phyloP scores from a whole-genome alignment of 805 yeast genomes.

The Ogataea corticis region DNA sequence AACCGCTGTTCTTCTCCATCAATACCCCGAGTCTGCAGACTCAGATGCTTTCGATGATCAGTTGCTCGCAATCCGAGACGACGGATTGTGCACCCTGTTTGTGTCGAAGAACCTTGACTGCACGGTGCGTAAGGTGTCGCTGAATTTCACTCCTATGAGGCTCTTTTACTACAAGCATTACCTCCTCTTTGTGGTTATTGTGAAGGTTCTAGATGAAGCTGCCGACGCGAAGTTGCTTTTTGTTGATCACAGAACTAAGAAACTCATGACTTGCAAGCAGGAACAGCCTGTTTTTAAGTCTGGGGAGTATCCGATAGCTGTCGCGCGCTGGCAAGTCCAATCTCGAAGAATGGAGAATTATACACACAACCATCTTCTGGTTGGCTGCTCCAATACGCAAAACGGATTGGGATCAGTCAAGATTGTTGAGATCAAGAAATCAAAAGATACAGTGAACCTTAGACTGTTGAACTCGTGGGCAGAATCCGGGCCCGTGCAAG shows the following conservation, averaged over 20 bases:
- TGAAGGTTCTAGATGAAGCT: slow-evolving; percentile 7
- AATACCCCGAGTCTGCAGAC: slow-evolving; percentile 1
- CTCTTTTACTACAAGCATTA: slow-evolving; percentile 28
- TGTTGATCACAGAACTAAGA: slow-evolving; percentile 26
- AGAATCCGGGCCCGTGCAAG: slow-evolving; percentile 22
- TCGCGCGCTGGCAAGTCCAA: slow-evolving; percentile 38
- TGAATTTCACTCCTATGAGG: slow-evolving; percentile 30
- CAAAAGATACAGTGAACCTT: slow-evolving; percentile 14
- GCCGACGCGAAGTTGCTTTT: slow-evolving; percentile 20
- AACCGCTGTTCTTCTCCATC: slow-evolving; percentile 15
- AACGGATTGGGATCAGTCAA: slow-evolving; percentile 27
- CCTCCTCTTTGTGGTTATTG: slow-evolving; percentile 22
- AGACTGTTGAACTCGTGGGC: slow-evolving; percentile 21
- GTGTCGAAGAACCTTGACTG: slow-evolving; percentile 18
- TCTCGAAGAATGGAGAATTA: slow-evolving; percentile 18
- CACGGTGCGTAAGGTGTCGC: slow-evolving; percentile 24
- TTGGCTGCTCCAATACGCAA: slow-evolving; percentile 33
- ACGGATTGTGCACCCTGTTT: slow-evolving; percentile 32
- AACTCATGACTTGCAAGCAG: slow-evolving; percentile 4
- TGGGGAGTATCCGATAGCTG: slow-evolving; percentile 30
- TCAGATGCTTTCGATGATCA: slow-evolving; percentile 14
- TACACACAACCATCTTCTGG: slow-evolving; percentile 29
- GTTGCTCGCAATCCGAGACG: slow-evolving; percentile 34
- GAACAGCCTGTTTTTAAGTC: slow-evolving; percentile 13
- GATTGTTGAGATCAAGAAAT: slow-evolving; percentile 29